phyloP scores from a whole-genome alignment of 108 stramenopile genomes.

The Cyclotella atomus region DNA sequence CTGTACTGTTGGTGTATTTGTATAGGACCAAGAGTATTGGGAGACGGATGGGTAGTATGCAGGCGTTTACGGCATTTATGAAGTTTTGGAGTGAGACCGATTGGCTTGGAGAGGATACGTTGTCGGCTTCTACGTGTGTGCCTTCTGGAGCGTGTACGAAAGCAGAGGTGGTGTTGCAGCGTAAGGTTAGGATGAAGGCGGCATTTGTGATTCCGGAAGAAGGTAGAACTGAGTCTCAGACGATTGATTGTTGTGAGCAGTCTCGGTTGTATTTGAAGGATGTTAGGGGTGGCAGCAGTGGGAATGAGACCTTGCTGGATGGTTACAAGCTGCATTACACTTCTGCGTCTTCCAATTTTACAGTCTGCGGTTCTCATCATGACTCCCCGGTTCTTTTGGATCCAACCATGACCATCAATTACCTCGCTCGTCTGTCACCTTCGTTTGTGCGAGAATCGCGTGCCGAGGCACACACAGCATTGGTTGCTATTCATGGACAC shows the following conservation, averaged over 20 bases:
- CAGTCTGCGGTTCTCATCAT: constrained; percentile 14
- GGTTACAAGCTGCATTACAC: constrained; percentile 55
- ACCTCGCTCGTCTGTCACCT: constrained; percentile 76
- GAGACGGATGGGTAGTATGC: constrained; percentile 71
- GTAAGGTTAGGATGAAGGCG: constrained; percentile 31
- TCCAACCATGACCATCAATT: constrained; percentile 83
- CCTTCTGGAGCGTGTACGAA: background rate
- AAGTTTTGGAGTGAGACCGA: constrained; percentile 74
- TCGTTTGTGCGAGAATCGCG: constrained; percentile 66
- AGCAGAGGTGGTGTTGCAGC: constrained; percentile 8
- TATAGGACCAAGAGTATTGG: constrained; percentile 71
- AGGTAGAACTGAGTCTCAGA: constrained; percentile 59
- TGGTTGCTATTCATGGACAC: constrained; percentile 33
- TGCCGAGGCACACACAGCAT: constrained; percentile 57
- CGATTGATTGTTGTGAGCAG: constrained; percentile 53
- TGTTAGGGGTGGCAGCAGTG: constrained; percentile 1
- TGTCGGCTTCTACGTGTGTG: background rate
- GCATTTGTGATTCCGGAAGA: constrained; percentile 73
- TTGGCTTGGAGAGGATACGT: constrained; percentile 69
- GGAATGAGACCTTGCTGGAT: constrained; percentile 62
- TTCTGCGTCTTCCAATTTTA: constrained; percentile 23
- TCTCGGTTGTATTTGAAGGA: constrained; percentile 53
- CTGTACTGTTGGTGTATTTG: constrained; percentile 65
- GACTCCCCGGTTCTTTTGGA: constrained; percentile 77
- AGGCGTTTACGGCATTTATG: constrained; percentile 77